Conservation (phyloP, 192 early-diverging fungal species). For the Coemansia sp. region DNA sequence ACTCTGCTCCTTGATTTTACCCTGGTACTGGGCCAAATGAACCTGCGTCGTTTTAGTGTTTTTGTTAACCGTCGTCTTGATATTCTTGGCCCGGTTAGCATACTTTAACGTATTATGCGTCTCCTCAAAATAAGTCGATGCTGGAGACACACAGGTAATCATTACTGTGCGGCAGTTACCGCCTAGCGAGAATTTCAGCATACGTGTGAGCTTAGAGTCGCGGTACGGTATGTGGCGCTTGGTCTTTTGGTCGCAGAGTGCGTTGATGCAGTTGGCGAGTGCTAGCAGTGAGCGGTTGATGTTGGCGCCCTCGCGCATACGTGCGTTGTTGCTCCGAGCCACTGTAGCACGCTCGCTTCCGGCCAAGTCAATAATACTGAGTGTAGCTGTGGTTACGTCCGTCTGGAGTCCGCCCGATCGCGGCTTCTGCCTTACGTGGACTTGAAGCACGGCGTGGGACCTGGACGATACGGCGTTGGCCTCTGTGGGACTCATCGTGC, state of each 20-base stretch:
- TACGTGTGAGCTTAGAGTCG: conserved; percentile 73
- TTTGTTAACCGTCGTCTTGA: conserved; percentile 67
- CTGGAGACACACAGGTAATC: conserved; percentile 76
- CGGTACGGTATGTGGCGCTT: conserved; percentile 74
- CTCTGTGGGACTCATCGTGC: conserved; percentile 75
- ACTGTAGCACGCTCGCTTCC: conserved; percentile 71
- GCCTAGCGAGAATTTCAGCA: conserved; percentile 75
- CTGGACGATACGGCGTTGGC: conserved; percentile 77
- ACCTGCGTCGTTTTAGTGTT: conserved; percentile 64
- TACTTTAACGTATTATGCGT: conserved; percentile 81
- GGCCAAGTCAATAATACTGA: conserved; percentile 79
- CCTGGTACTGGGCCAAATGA: conserved; percentile 65
- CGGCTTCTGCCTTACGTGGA: conserved; percentile 52
- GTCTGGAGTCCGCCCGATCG: conserved; percentile 46
- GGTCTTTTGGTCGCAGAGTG: conserved; percentile 58
- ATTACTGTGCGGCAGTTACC: conserved; percentile 82
- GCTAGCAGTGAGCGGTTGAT: conserved; percentile 78
- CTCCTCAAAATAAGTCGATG: conserved; percentile 68
- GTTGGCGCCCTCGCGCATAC: conserved; percentile 77
- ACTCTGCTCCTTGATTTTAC: conserved; percentile 63
- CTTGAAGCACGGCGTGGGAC: conserved; percentile 79
- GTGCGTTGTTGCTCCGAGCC: conserved; percentile 62
- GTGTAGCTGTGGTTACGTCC: conserved; percentile 59
- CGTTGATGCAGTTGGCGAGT: conserved; percentile 79
- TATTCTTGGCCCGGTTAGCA: conserved; percentile 69